phyloP scores from a whole-genome alignment of 805 yeast species.

The Candida incommunis region DNA sequence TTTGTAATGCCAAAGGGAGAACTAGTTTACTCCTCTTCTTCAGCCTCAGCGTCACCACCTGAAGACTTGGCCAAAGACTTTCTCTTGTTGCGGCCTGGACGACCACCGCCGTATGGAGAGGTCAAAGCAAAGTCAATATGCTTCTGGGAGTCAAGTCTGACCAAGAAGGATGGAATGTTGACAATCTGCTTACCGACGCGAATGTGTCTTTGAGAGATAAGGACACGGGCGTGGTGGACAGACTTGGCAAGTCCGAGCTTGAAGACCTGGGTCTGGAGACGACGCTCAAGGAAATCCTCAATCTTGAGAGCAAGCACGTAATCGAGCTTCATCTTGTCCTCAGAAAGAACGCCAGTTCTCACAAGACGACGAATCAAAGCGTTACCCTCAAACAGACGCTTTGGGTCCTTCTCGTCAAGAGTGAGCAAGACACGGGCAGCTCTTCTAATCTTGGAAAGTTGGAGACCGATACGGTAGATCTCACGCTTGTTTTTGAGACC shows the following conservation, averaged over 20 bases:
- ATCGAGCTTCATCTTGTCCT: conserved; percentile 99
- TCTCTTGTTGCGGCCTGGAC: conserved; percentile 99
- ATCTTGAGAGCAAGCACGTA: conserved; percentile 95
- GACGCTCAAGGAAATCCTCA: conserved; percentile 99
- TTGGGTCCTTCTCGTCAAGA: conserved; percentile 99
- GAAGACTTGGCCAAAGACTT: conserved; percentile 55
- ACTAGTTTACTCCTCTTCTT: conserved; percentile 58
- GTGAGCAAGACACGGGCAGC: conserved; percentile 99
- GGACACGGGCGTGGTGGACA: conserved; percentile 99
- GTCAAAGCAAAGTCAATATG: conserved; percentile 98
- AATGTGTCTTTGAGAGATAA: conserved; percentile 97
- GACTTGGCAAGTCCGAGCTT: conserved; percentile 99
- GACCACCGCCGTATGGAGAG: conserved; percentile 99
- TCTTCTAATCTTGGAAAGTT: conserved; percentile 98
- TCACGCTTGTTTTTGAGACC: conserved; percentile 99
- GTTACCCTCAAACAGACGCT: conserved; percentile 99
- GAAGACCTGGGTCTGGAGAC: conserved; percentile 99
- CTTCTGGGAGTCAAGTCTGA: conserved; percentile 99
- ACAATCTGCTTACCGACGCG: conserved; percentile 99
- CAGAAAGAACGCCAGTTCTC: conserved; percentile 96
- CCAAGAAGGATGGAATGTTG: conserved; percentile 98
- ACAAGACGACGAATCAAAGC: conserved; percentile 99
- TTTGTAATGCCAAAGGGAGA: no score
- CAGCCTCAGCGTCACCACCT: conserved; percentile 62
- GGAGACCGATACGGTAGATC: conserved; percentile 99